Percentiles rank a stretch among this genome's conserved stretches.
phyloP scores from a whole-genome alignment of 2,329 filamentous ascomycete genomes.

The Gnomoniopsis smithogilvyi region DNA sequence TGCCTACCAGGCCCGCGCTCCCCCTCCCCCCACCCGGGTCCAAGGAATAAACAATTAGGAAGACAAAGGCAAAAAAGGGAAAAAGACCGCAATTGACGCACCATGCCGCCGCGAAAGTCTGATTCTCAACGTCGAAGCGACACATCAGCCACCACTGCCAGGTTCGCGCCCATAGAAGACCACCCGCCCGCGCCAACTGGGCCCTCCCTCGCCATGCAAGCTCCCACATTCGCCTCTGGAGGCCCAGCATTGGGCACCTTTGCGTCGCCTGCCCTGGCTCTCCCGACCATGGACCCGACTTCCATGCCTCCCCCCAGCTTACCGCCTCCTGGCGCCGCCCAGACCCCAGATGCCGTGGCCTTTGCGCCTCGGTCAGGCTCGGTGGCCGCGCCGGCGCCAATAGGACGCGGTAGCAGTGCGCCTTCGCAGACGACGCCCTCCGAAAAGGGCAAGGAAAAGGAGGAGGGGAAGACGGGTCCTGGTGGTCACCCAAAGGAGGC shows the following conservation, averaged over 20 bases:
- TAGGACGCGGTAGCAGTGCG: not conserved
- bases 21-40: no score
- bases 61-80: no score
- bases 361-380: constrained; percentile 24
- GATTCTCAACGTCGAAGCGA: constrained; percentile 44
- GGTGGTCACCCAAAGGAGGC: constrained; percentile 34
- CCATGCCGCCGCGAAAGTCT: constrained; percentile 57
- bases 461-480: constrained; percentile 29
- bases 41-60: no score
- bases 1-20: not conserved
- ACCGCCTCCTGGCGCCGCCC: constrained; percentile 20
- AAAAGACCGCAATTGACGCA: constrained; percentile 2
- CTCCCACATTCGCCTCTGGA: constrained; percentile 15
- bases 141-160: constrained; percentile 42
- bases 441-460: constrained; percentile 29
- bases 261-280: constrained; percentile 21
- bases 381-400: constrained; percentile 20
- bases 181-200: constrained; percentile 21
- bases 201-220: constrained; percentile 11
- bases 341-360: constrained; percentile 12
- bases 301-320: constrained; percentile 18
- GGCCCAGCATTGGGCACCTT: constrained; percentile 18
- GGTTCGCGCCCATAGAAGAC: constrained; percentile 43
- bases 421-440: constrained; percentile 16
- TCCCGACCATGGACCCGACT: constrained; percentile 21